Percentiles rank a stretch among this genome's conserved stretches.
Evolutionary conservation across 2,329 filamentous ascomycete genomes (phyloP).

Genomic region (Calonectria pseudoturangicola): DNA sequence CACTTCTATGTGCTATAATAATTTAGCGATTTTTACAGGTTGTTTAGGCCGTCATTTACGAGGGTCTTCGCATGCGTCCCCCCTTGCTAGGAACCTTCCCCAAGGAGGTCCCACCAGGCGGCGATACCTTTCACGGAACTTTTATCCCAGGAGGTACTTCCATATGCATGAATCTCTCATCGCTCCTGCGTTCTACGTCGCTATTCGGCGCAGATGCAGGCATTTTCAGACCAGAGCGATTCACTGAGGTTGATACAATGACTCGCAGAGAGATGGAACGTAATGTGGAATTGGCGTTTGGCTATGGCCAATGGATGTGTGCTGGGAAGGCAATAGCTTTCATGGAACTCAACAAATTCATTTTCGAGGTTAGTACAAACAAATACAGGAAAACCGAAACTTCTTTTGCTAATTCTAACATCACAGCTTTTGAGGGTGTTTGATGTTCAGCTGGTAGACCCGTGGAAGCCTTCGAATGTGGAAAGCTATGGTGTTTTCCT

Average conservation of each 20-base stretch:
- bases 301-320: constrained; percentile 13
- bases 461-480: neutral
- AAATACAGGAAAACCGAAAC: neutral
- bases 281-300: neutral
- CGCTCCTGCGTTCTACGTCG: neutral
- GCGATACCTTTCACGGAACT: neutral
- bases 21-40: neutral
- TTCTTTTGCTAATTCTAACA: neutral
- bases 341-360: neutral
- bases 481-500: neutral
- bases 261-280: neutral
- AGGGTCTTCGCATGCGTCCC: neutral
- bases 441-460: neutral
- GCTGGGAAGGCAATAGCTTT: neutral
- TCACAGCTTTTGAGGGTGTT: neutral
- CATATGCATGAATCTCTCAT: constrained; percentile 16
- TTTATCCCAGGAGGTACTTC: constrained; percentile 1
- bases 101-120: neutral
- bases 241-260: neutral
- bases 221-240: constrained; percentile 8
- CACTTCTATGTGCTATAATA: neutral
- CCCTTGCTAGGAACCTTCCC: neutral
- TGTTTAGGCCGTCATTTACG: neutral
- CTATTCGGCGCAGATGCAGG: neutral
- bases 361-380: neutral